Evolutionary conservation across 129 eudicot genomes (phyloP), one percentile per base, ranked within the genome.

Genomic region (Helichrysum umbraculigerum): DNA sequence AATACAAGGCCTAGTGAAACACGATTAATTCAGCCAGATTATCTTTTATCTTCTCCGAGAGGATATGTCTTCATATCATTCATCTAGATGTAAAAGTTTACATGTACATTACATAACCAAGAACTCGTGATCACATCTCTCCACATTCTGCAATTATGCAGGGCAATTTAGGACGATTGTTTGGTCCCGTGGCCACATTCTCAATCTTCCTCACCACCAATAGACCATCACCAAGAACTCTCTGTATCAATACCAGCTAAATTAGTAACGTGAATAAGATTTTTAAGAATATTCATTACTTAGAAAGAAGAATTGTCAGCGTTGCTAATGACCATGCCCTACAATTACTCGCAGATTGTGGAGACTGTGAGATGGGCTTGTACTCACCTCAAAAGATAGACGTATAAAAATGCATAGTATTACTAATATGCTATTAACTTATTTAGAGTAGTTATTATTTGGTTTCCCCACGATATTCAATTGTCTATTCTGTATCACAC

Each of bases 211-310:
- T 84, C 66, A 90, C 81, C 16, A 90, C 91, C 87, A 93, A 76
- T 51, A 93, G 95, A 51, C 98, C 97, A 74, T 93, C 98, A 62
- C 98, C 98, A 63, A 93, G 82, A 72, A 93, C 98, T 72, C 95
- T 78, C 96, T 93, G 92, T 50, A 90, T 68, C 57, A 82, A 73
- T 50, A 73, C n/a, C n/a, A 72, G 42, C 58, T 35, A 56, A 70
- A 63, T 58, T 33, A 69, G 63, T 59, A 54, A 16, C 65, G 50
- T 79, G 25, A 19, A 56, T 12, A 4, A 56, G 25, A 17, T n/a
- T 56, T 56, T 56, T 56, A 56, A 44, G 16, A 44, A 19, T 7
- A 56, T 56, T 56, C 22, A 54, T 54, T 15, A 17, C 60, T 54
- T 15, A 17, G 9, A 54, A n/a, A 22, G n/a, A 17, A 17, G 25